phyloP scores from a whole-genome alignment of 1,284 basidiomycete species.

The Melampsora americana region DNA sequence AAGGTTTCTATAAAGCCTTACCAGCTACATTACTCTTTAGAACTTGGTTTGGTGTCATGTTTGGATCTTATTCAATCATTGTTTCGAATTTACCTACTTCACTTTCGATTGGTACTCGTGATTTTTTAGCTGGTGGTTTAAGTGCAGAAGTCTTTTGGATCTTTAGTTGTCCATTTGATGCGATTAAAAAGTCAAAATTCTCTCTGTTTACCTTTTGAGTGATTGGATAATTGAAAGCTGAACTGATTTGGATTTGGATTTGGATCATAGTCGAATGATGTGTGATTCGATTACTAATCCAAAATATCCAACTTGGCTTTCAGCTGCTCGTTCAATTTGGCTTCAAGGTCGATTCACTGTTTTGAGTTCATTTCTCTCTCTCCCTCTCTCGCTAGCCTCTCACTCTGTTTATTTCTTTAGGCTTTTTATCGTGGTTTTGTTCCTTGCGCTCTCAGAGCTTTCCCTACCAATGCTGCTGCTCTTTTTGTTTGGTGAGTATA shows the following conservation, averaged over 20 bases:
- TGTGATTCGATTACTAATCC: conserved; percentile 61
- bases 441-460: conserved; percentile 65
- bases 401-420: conserved; percentile 35
- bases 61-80: conserved; percentile 45
- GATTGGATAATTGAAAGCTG: neutral
- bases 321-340: conserved; percentile 61
- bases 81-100: neutral
- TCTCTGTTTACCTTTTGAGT: neutral
- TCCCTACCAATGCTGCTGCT: conserved; percentile 58
- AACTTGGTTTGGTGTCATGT: conserved; percentile 53
- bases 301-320: conserved; percentile 58
- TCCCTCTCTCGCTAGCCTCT: neutral
- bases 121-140: conserved; percentile 47
- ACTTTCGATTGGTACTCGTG: neutral
- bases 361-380: neutral
- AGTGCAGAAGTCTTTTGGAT: conserved; percentile 56
- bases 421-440: conserved; percentile 62
- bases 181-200: conserved; percentile 66
- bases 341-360: conserved; percentile 58
- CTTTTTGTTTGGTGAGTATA: conserved; percentile 37
- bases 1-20: conserved; percentile 54
- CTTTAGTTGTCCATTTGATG: conserved; percentile 71
- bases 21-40: conserved; percentile 55
- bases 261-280: conserved; percentile 53
- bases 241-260: conserved; percentile 3